A percentile compares a stretch with the other conserved stretches of the same genome.
phyloP scores from a whole-genome alignment of 2,329 filamentous ascomycete species.

The Hysterium pulicare region DNA sequence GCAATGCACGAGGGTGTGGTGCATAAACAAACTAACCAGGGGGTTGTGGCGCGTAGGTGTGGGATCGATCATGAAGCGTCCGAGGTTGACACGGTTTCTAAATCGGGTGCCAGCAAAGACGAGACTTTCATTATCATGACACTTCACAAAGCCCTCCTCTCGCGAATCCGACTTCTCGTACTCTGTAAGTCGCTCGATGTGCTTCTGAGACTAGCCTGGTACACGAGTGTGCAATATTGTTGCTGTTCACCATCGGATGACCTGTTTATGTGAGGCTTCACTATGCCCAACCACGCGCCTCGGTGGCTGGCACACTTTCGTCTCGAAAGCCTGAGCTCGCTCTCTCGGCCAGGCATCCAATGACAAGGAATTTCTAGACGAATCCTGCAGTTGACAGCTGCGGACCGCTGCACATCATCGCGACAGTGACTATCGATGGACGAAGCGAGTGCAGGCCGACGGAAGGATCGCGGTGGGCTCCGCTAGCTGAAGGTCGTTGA shows the following conservation, averaged over 20 bases:
- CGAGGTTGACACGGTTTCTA: too few relatives aligned
- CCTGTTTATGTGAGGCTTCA: conserved; percentile 6
- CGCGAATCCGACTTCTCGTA: too few relatives aligned
- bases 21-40: conserved; percentile 13
- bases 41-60: conserved; percentile 24
- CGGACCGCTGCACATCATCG: conserved; percentile 24
- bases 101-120: too few relatives aligned
- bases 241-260: neutral
- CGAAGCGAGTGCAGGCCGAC: too few relatives aligned
- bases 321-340: too few relatives aligned
- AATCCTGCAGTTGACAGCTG: conserved; percentile 6
- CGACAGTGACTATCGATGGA: conserved; percentile 12
- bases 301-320: too few relatives aligned
- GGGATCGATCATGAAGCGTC: too few relatives aligned
- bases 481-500: too few relatives aligned
- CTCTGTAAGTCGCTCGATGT: neutral
- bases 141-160: too few relatives aligned
- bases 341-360: neutral
- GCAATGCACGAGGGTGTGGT: conserved; percentile 13
- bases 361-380: neutral
- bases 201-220: neutral
- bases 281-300: conserved; percentile 16
- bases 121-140: too few relatives aligned
- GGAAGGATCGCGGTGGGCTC: too few relatives aligned
- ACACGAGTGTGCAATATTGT: neutral